Base-by-base conservation (phyloP, 176 grass and related monocot species). In the Bothriochloa decipiens region DNA sequence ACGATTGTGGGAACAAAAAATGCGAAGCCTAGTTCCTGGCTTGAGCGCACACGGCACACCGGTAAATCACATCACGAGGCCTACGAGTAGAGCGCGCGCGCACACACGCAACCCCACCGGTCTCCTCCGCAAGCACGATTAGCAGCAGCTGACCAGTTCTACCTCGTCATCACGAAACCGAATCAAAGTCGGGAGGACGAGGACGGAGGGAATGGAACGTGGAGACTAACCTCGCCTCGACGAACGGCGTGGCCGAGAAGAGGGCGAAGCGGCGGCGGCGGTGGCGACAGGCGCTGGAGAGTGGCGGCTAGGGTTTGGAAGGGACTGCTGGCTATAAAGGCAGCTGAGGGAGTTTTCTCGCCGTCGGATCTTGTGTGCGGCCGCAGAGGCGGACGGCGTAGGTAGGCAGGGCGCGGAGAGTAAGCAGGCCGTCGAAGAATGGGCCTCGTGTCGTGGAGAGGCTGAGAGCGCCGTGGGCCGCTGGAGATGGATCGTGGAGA, bases 211-310 rank as follows among this genome's bases (percentile, higher is more conserved):
- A 2, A 33, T 15, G 64, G 16, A 18, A 37, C 40, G 28, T 9
- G 7, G 27, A 80, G 11, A 80, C 78, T 16, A 6, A 80, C 78
- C 43, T 80, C 3, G 25, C 64, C 63, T 80, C 63, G 28, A 68
- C 8, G 29, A 45, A 69, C 78, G 46, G 45, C 64, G 45, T 13
- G 6, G 25, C 12, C 20, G 43, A 14, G 29, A 22, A 18, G 12
- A 45, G n/a, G 20, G 42, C 14, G 11, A 8, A 22, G 40, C 2
- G 64, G 45, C 27, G 77, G 77, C 20, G 32, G 1, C 7, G 7
- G 20, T 9, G 47, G 61, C 77, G 40, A 16, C 17, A 26, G 42
- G 63, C 8, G 37, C 23, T 22, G 75, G 37, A 78, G 36, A 26
- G 45, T 8, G 16, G 45, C 11, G 20, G 78, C 43, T 50, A 80